phyloP scores from a whole-genome alignment of 805 yeast genomes.

The Kuraishia molischiana region DNA sequence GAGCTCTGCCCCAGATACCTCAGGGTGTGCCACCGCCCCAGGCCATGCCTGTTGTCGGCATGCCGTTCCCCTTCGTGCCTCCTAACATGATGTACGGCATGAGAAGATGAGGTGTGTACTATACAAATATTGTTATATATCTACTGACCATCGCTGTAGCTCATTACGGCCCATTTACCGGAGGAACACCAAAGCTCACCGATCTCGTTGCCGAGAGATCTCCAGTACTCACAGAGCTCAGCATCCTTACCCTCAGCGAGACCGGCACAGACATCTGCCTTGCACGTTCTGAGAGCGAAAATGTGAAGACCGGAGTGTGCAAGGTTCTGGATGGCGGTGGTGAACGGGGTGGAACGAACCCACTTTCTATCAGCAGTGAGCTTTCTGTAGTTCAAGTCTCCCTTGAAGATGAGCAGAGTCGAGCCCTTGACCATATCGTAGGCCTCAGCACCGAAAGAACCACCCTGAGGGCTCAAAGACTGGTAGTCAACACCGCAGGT shows the following conservation, averaged over 20 bases:
- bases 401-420: constrained; percentile 75
- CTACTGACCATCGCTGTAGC: constrained; percentile 33
- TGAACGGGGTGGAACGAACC: constrained; percentile 74
- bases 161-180: constrained; percentile 92
- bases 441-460: constrained; percentile 47
- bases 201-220: constrained; percentile 43
- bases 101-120: not conserved
- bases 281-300: constrained; percentile 81
- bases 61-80: constrained; percentile 3
- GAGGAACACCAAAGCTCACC: constrained; percentile 78
- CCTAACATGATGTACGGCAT: not conserved
- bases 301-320: constrained; percentile 53
- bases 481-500: constrained; percentile 71
- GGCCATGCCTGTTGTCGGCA: constrained; percentile 1
- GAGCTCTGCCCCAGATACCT: too few relatives aligned
- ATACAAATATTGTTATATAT: too few relatives aligned
- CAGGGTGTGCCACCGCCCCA: too few relatives aligned
- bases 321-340: constrained; percentile 57
- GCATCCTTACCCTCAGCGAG: constrained; percentile 66
- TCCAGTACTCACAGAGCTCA: constrained; percentile 50
- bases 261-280: constrained; percentile 93
- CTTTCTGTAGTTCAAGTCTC: constrained; percentile 93
- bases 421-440: constrained; percentile 55
- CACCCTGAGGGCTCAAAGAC: constrained; percentile 45
- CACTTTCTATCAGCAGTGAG: constrained; percentile 85